A percentile compares a stretch with the other conserved stretches of the same genome.
Evolutionary conservation across 345 rosid genomes (phyloP).

Genomic region (Firmiana major): DNA sequence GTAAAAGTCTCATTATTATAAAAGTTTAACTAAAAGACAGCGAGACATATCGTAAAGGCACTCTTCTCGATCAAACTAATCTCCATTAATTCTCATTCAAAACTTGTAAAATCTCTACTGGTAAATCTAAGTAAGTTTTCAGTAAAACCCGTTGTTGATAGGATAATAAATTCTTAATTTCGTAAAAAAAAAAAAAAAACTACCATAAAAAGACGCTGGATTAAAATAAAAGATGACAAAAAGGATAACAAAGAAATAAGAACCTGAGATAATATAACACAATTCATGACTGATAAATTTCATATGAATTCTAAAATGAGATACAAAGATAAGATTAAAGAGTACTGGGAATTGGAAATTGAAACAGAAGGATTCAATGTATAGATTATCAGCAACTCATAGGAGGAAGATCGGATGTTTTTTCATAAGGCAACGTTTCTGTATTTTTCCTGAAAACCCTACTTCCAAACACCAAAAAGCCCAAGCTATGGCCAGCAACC

Average conservation of each 20-base stretch:
- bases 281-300: neutral
- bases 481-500: constrained; percentile 39
- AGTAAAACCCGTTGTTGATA: no score
- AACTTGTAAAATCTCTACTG: no score
- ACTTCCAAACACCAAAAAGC: constrained; percentile 40
- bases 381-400: constrained; percentile 25
- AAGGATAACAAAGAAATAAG: neutral
- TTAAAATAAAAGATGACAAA: neutral
- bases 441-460: constrained; percentile 20
- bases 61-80: no score
- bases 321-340: neutral
- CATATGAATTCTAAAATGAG: neutral
- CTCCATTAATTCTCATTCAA: no score
- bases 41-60: no score
- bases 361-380: neutral
- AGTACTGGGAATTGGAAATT: neutral
- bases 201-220: no score
- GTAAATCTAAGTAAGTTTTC: no score
- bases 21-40: no score
- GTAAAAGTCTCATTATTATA: no score
- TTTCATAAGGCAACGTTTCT: neutral
- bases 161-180: no score
- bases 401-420: constrained; percentile 20
- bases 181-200: no score
- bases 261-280: no score